phyloP scores from a whole-genome alignment of 2,329 filamentous ascomycete species.

The Fusarium compactum region DNA sequence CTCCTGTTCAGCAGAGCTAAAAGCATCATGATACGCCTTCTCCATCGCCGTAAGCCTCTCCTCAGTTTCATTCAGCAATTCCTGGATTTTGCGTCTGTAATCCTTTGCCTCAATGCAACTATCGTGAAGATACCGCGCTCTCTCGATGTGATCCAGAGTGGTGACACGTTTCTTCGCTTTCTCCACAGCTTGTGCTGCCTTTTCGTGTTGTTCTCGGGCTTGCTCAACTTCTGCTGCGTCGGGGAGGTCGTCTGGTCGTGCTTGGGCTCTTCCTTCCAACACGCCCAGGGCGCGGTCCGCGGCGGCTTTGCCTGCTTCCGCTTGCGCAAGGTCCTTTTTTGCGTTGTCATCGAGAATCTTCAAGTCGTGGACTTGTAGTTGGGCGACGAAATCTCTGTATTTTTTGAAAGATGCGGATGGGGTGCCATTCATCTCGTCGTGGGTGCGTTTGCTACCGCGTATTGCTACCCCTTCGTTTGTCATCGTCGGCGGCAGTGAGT shows the following conservation, averaged over 20 bases:
- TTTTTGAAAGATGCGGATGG: neutral
- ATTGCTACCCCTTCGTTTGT: rapidly evolving
- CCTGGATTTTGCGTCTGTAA: neutral
- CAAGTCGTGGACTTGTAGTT: rapidly evolving
- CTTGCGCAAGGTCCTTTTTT: neutral
- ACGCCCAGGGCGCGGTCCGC: neutral
- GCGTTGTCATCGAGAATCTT: neutral
- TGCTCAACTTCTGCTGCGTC: rapidly evolving
- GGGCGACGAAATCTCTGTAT: neutral
- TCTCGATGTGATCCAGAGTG: neutral
- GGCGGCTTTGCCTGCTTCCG: neutral
- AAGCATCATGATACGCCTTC: neutral
- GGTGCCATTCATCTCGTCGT: neutral
- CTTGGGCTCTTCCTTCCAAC: neutral
- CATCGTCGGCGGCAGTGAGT: neutral
- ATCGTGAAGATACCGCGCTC: neutral
- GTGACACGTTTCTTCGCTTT: neutral
- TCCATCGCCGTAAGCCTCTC: neutral
- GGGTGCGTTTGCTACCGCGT: neutral
- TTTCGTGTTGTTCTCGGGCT: neutral
- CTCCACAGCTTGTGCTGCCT: neutral
- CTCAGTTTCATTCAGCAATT: neutral
- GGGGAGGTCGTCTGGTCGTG: neutral
- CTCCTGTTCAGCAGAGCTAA: neutral
- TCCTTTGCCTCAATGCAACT: neutral